Percentiles rank a stretch among this genome's conserved stretches.
Conservation (phyloP, 306 rosid genomes). For the Leucaena leucocephala region DNA sequence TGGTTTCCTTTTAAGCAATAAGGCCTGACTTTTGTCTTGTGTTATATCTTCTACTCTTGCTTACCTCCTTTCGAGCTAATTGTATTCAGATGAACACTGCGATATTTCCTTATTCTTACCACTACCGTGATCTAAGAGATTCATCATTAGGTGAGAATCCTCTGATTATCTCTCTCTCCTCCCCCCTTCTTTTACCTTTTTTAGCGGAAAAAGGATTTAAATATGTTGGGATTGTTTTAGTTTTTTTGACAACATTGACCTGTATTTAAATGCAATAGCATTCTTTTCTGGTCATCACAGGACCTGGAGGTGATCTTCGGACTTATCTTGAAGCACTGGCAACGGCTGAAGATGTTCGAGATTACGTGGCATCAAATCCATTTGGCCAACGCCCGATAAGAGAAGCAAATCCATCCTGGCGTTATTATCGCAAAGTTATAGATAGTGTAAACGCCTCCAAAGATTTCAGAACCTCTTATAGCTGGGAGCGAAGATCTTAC, state of each 20-base stretch:
- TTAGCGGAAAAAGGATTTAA: neutral
- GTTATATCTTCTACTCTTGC: conserved; percentile 24
- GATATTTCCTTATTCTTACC: conserved; percentile 73
- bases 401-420: conserved; percentile 59
- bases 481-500: conserved; percentile 3
- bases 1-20: conserved; percentile 20
- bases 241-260: neutral
- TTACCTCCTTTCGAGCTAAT: conserved; percentile 19
- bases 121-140: conserved; percentile 45
- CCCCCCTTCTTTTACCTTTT: neutral
- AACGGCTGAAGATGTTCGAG: conserved; percentile 62
- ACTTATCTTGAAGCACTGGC: conserved; percentile 63
- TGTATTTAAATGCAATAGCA: neutral
- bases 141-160: conserved; percentile 66
- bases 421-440: conserved; percentile 49
- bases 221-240: neutral
- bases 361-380: conserved; percentile 58
- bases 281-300: conserved; percentile 43
- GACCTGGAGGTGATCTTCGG: conserved; percentile 76
- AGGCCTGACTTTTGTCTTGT: conserved; percentile 22
- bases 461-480: neutral
- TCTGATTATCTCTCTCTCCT: conserved; percentile 18
- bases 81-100: conserved; percentile 67
- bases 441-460: conserved; percentile 9
- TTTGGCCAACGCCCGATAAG: conserved; percentile 81